These are phyloP conservation scores for Scytalidium sp. DNA, from an alignment of 2,329 filamentous ascomycete species.

Conservation along the genomic window DNA sequence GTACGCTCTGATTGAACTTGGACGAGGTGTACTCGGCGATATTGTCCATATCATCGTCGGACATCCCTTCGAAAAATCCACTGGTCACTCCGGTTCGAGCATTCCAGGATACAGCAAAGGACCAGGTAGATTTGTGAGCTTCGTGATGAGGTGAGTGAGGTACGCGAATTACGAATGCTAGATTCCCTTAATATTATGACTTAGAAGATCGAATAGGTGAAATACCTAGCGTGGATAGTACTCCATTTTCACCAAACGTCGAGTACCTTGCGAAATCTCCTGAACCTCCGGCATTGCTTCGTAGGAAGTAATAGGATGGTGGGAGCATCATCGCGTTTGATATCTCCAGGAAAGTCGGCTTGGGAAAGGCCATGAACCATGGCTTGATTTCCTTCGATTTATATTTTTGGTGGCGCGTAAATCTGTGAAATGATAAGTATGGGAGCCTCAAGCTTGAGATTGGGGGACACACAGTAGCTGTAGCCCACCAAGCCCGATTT, in stretches of 20 bases:
- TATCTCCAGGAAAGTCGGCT: not conserved
- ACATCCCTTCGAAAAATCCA: conserved; percentile 4
- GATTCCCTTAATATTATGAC: not conserved
- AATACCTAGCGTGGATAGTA: conserved; percentile 1
- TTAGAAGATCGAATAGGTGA: not conserved
- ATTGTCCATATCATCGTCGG: conserved; percentile 3
- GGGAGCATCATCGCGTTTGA: not conserved
- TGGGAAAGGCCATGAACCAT: conserved; percentile 4
- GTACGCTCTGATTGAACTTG: not conserved
- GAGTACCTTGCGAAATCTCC: conserved; percentile 3
- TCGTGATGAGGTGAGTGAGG: conserved; percentile 4
- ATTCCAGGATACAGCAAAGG: conserved; percentile 5
- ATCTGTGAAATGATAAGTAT: no score
- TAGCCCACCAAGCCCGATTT: no score
- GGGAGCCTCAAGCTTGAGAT: no score
- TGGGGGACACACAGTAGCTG: no score
- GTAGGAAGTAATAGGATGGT: conserved; percentile 3
- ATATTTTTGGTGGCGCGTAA: conserved; percentile 5
- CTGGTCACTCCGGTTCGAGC: not conserved
- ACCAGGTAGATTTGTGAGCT: conserved; percentile 7
- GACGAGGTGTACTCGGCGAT: not conserved
- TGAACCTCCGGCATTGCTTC: conserved; percentile 3
- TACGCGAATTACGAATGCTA: conserved; percentile 6
- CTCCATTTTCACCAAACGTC: conserved; percentile 1
- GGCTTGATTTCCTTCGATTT: conserved; percentile 6